Evolutionary conservation across 2,329 filamentous ascomycete species (phyloP), one percentile per base, ranked within the genome.

Genomic region (Phoma sp.): DNA sequence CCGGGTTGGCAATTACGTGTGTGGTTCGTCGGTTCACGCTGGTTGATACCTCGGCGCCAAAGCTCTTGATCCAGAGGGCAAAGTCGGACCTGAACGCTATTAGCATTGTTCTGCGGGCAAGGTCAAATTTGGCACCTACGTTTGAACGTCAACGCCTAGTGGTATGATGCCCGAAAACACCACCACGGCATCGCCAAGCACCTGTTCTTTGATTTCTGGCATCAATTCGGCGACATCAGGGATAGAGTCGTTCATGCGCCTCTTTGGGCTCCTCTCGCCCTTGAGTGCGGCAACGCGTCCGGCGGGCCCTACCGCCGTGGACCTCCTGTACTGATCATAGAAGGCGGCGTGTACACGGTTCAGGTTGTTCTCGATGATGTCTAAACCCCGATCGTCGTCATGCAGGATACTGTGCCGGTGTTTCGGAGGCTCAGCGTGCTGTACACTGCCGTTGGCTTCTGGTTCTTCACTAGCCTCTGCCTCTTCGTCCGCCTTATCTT

Each of bases 121-220:
- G n/a, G n/a, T n/a, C 2, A 11, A 9, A 6, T 11, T 11, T 5
- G 4, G 11, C 4, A 71, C 74, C 74, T 74, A 83, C 81, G 72
- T 77, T 67, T 90, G 85, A 28, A 93, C 86, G 65, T 93, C 88
- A 30, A 89, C 84, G 5, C 90, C 91, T 1, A 96, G 79, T 0
- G 93, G 93, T 2, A 98, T 87, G 2, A 99, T 87, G 0, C 95
- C 95, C 0, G 93, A 96, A 61, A 98, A 88, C 5, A 96, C 93
- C 52, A 99, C 84, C 5, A 87, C 85, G 10, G 90, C 86, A 12
- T 87, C 90, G 18, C 83, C 84, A 0, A 99, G 84, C 2, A 96
- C 89, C 47, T 83, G 83, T 1, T 82, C 79, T 78, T 98, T 98
- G 71, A 98, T 86, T 39, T 83, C 78, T 32, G 91, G 89, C 77